Evolutionary conservation across 2,329 filamentous ascomycete species (phyloP).

Genomic region (Xylariaceae sp.): DNA sequence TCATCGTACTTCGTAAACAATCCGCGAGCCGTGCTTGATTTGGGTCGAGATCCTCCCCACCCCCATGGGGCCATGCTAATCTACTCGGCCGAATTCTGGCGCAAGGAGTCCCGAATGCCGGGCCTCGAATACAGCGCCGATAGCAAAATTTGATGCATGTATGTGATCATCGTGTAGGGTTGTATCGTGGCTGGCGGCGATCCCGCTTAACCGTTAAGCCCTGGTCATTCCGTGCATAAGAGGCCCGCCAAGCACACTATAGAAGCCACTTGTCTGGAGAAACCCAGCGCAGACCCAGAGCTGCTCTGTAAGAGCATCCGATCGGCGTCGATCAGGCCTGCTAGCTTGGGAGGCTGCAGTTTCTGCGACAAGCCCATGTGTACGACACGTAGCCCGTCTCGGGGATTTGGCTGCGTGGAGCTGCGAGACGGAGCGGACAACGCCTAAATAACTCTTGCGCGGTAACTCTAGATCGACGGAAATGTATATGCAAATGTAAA

Average conservation of each 20-base stretch:
- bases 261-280: constrained; percentile 19
- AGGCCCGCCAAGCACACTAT: constrained; percentile 14
- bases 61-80: not conserved
- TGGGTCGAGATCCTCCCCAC: not conserved
- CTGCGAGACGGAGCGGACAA: constrained; percentile 4
- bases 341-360: constrained; percentile 19
- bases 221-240: constrained; percentile 22
- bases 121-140: not conserved
- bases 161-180: constrained; percentile 16
- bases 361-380: constrained; percentile 22
- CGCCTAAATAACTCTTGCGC: not conserved
- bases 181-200: constrained; percentile 24
- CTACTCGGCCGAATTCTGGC: not conserved
- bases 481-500: too few relatives aligned
- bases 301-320: constrained; percentile 13
- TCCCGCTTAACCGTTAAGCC: constrained; percentile 25
- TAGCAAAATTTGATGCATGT: not conserved
- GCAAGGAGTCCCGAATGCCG: not conserved
- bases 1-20: not conserved
- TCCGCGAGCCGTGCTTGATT: not conserved
- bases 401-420: constrained; percentile 5
- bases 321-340: constrained; percentile 18
- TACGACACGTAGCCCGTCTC: constrained; percentile 20
- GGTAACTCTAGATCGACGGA: not conserved
- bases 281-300: too few relatives aligned